Base-by-base conservation (phyloP, 2,329 filamentous ascomycete species). In the Pseudocercospora fuligena region DNA sequence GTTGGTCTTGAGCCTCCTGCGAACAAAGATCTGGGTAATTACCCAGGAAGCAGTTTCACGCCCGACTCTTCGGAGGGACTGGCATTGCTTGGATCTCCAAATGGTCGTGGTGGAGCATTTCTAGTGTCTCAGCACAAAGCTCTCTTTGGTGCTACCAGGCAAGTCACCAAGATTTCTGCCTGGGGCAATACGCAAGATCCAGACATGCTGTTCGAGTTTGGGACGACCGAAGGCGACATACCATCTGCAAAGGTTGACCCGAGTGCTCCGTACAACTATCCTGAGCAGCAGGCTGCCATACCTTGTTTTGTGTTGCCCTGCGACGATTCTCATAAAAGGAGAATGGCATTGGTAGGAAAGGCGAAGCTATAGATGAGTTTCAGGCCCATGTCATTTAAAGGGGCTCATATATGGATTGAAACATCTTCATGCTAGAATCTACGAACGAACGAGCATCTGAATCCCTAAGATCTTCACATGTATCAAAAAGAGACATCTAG, bases 401-500 rank as follows among this genome's bases (percentile, higher is more conserved):
- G 27, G 27, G 27, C 27, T 27, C 27, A 3, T 6, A 6, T 6
- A 6, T 27, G 27, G 27, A 27, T 27, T 27, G 27, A 27, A 27
- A 27, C 27, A 27, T 3, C 27, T 27, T 27, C 27, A 6, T 27
- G 27, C 27, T 27, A 3, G n/a, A n/a, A n/a, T 6, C 27, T 6
- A 27, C 27, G 27, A 27, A 27, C 27, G 27, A 3, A 27, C 6
- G 27, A 27, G 27, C 27, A 27, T 27, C 3, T 27, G 27, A 27
- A 27, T 6, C 6, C 27, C 27, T 27, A 27, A 3, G 3, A 3
- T 27, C 27, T 27, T 27, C 27, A 27, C 27, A 27, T 27, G 27
- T 27, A 27, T 27, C 27, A 27, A 27, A 27, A 27, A 3, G 27
- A 65, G 14, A 64, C 27, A 27, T 67, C 54, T 14, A 69, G 25